Percentiles rank a stretch among this genome's conserved stretches.
Conservation (phyloP, 2,329 filamentous ascomycete species). For the Talaromyces amestolkiae region DNA sequence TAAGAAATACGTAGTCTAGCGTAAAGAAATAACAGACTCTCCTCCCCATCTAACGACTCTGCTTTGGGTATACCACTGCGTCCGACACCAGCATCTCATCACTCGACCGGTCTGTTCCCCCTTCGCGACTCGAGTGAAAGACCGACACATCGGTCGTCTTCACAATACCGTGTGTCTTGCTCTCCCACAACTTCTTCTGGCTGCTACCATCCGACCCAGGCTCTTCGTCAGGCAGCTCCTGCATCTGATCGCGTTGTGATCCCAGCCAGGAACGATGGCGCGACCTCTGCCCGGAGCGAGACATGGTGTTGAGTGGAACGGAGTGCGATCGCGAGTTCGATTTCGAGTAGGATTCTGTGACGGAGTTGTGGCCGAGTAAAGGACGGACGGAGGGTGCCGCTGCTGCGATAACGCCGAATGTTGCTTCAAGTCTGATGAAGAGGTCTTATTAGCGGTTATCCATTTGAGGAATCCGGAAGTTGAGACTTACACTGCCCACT, state of each 20-base stretch:
- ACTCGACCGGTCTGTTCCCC: neutral
- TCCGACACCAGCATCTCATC: constrained; percentile 8
- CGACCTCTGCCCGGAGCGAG: neutral
- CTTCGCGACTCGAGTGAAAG: constrained; percentile 2
- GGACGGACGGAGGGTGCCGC: constrained; percentile 6
- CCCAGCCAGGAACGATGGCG: constrained; percentile 4
- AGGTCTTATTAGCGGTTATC: neutral
- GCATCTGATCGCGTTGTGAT: constrained; percentile 5
- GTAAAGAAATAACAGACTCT: neutral
- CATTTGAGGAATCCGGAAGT: neutral
- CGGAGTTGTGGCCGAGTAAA: constrained; percentile 11
- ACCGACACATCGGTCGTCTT: constrained; percentile 14
- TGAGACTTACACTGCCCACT: constrained; percentile 13
- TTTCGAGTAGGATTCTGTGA: constrained; percentile 9
- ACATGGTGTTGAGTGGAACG: constrained; percentile 12
- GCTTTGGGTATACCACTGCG: neutral
- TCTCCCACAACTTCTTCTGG: constrained; percentile 6
- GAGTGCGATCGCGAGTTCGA: constrained; percentile 10
- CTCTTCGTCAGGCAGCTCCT: constrained; percentile 7
- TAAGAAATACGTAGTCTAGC: neutral
- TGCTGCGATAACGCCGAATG: constrained; percentile 10
- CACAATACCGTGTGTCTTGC: neutral
- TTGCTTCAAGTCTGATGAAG: constrained; percentile 11
- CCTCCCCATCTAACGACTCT: neutral
- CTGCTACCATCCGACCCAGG: constrained; percentile 2